These are phyloP conservation scores for Citrus unshiu DNA, from an alignment of 345 rosid genomes.

Conservation along the genomic window DNA sequence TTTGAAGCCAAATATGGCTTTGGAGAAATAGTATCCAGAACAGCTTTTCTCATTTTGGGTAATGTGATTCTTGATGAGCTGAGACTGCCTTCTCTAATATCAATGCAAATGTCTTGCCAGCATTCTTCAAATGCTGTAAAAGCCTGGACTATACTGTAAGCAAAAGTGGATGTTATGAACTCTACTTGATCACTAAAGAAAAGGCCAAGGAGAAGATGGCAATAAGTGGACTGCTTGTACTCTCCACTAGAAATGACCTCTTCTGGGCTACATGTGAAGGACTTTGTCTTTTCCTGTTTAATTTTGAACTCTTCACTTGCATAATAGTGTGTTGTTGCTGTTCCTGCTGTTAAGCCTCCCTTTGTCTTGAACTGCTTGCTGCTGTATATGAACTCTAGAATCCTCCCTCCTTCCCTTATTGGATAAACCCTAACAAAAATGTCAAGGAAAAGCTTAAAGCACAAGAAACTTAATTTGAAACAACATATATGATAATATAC, in stretches of 20 bases:
- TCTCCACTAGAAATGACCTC: constrained; percentile 80
- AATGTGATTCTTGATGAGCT: constrained; percentile 49
- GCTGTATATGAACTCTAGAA: constrained; percentile 84
- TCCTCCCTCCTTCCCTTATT: constrained; percentile 73
- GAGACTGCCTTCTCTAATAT: constrained; percentile 55
- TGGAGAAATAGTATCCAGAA: constrained; percentile 48
- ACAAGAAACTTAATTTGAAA: background rate
- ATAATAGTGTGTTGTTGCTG: constrained; percentile 88
- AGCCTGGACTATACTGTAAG: constrained; percentile 82
- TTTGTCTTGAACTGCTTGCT: constrained; percentile 71
- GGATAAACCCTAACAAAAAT: constrained; percentile 53
- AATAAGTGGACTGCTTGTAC: constrained; percentile 75
- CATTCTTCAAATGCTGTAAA: constrained; percentile 62
- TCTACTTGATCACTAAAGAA: constrained; percentile 52
- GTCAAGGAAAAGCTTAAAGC: background rate
- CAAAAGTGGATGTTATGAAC: constrained; percentile 81
- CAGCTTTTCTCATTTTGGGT: constrained; percentile 54
- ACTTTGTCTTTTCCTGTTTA: constrained; percentile 67
- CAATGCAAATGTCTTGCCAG: constrained; percentile 70
- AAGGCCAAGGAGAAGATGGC: constrained; percentile 90
- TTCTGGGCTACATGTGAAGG: constrained; percentile 81
- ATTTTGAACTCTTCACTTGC: constrained; percentile 83
- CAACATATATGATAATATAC: too few species aligned
- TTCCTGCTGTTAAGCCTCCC: constrained; percentile 73
- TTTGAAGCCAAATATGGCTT: constrained; percentile 50